Evolutionary conservation across 768 basidiomycete genomes (phyloP), one percentile per base, ranked within the genome.

Genomic region (Mycena amicta): DNA sequence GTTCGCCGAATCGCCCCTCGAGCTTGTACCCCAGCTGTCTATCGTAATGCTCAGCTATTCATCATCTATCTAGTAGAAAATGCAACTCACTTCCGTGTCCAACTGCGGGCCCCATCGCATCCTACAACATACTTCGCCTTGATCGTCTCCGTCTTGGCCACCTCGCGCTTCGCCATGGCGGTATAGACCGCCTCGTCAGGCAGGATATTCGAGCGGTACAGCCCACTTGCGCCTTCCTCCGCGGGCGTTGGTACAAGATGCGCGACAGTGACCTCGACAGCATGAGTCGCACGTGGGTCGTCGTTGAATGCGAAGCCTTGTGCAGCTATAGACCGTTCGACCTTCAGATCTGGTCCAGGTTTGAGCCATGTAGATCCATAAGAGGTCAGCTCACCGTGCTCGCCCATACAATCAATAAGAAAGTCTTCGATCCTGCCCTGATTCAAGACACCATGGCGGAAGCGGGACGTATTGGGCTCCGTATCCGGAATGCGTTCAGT

Each of bases 1-100:
- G 79, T 72, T 59, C 63, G 78, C 62, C 77, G 79, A 80, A 69
- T 80, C 63, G 74, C n/a, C 82, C 81, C 29, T 77, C 70, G 74
- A 83, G 80, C 16, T 71, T 59, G 20, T 81, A 74, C 1, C 74
- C 78, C 13, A 82, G 67, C 15, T 71, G 59, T 49, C 78, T 78
- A 22, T 51, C 5, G 22, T 16, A 25, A 52, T n/a, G 20, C 12
- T 15, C 22, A 29, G 47, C 15, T n/a, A 31, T 37, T 37, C 8
- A 37, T 8, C 8, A 8, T 37, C 18, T 37, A 18, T 8, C 8
- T 8, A 18, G 18, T 37, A 18, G 33, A 37, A n/a, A 40, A 13
- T n/a, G n/a, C 15, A 51, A 2, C 53, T 22, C 28, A 59, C 61
- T 50, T 53, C 11, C 81, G 71, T 4, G 81, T 79, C 78, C 77